These are phyloP conservation scores for Tardiomyces digboiensis DNA, from an alignment of 1,139 yeast genomes.

Conservation along the genomic window DNA sequence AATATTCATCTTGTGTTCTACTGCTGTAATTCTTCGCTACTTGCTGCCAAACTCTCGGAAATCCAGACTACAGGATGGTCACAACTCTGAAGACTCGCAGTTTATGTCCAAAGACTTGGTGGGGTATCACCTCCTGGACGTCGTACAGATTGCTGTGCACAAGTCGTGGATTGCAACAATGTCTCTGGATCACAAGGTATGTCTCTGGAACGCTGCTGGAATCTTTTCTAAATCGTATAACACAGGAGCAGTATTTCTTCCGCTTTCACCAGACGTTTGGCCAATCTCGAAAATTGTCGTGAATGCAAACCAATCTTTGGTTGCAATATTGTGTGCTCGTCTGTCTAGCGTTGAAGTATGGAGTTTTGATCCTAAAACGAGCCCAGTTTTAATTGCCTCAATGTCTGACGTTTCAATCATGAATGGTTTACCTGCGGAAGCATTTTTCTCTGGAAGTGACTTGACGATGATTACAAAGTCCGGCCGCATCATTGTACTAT, in stretches of 20 bases:
- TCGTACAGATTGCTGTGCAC: constrained; percentile 44
- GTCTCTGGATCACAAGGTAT: constrained; percentile 62
- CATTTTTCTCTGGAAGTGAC: constrained; percentile 14
- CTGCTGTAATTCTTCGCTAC: constrained; percentile 24
- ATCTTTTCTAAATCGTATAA: not conserved
- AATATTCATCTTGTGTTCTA: constrained; percentile 32
- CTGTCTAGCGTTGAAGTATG: constrained; percentile 11
- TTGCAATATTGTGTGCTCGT: constrained; percentile 42
- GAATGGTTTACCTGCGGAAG: constrained; percentile 6
- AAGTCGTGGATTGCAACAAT: constrained; percentile 53
- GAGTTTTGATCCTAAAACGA: constrained; percentile 8
- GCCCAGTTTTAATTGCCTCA: constrained; percentile 2
- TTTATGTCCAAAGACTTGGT: constrained; percentile 44
- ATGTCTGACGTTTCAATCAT: constrained; percentile 6
- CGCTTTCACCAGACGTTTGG: constrained; percentile 43
- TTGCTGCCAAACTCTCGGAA: not conserved
- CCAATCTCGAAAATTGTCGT: constrained; percentile 56
- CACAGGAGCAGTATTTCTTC: constrained; percentile 32
- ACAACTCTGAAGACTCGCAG: not conserved
- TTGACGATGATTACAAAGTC: constrained; percentile 14
- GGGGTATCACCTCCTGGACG: constrained; percentile 53
- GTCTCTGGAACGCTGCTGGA: constrained; percentile 65
- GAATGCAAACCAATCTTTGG: constrained; percentile 49
- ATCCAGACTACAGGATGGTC: not conserved
- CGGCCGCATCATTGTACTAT: constrained; percentile 12